Percentiles rank a stretch among this genome's conserved stretches.
Conservation (phyloP, 768 basidiomycete species). For the Trametes villosa region DNA sequence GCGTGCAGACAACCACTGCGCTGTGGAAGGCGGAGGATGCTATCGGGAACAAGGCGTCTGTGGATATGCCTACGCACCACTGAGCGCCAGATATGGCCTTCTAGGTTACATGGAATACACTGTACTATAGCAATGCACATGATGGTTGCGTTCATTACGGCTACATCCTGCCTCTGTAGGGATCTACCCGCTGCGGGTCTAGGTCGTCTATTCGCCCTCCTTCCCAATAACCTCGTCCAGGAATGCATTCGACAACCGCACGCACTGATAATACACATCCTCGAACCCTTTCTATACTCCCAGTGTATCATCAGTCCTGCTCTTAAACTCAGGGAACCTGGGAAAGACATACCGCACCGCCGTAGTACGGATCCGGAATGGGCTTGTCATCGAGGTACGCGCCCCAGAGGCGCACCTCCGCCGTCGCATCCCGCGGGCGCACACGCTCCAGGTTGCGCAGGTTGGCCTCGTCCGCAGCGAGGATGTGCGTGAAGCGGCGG, state of each 20-base stretch:
- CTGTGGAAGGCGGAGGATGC: conserved; percentile 92
- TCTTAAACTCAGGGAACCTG: neutral
- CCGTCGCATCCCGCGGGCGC: conserved; percentile 53
- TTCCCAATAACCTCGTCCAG: conserved; percentile 60
- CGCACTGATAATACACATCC: conserved; percentile 76
- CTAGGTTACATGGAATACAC: conserved; percentile 10
- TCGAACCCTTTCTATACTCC: conserved; percentile 70
- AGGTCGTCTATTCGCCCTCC: conserved; percentile 6
- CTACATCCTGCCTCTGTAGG: neutral
- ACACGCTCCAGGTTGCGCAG: conserved; percentile 61
- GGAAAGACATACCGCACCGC: conserved; percentile 53
- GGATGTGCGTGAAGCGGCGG: conserved; percentile 75
- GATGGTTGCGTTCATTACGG: neutral
- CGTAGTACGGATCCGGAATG: conserved; percentile 89
- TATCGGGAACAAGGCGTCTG: conserved; percentile 75
- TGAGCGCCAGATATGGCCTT: conserved; percentile 37
- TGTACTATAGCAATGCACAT: conserved; percentile 15
- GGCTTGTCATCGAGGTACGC: conserved; percentile 71
- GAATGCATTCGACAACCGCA: conserved; percentile 75
- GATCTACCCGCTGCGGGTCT: no score
- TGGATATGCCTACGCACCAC: conserved; percentile 84
- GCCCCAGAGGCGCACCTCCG: conserved; percentile 78
- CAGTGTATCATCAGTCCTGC: neutral
- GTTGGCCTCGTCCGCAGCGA: conserved; percentile 84
- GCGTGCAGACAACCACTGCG: conserved; percentile 79